phyloP scores from a whole-genome alignment of 495 filamentous ascomycete species.

The Baudoinia panamericana region DNA sequence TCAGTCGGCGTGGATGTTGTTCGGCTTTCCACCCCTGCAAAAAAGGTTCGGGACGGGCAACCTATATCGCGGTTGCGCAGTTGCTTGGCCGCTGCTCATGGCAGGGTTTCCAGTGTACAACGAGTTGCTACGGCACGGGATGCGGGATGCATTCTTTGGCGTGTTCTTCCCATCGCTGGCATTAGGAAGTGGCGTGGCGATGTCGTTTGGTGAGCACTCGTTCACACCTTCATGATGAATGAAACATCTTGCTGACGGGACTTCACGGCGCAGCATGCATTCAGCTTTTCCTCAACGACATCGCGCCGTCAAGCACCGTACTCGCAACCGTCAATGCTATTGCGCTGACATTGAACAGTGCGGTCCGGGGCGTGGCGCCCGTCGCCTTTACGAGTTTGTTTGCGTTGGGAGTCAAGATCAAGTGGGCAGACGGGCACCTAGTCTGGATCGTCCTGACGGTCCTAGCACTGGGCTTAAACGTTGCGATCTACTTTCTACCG shows the following conservation, averaged over 20 bases:
- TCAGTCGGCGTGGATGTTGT: constrained; percentile 52
- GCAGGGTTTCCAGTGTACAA: constrained; percentile 37
- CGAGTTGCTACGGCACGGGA: constrained; percentile 35
- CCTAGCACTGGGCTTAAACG: constrained; percentile 35
- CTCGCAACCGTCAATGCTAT: constrained; percentile 55
- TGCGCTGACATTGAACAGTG: constrained; percentile 41
- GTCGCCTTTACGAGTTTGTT: constrained; percentile 48
- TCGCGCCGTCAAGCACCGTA: constrained; percentile 43
- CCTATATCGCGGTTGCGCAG: constrained; percentile 41
- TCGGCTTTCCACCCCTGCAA: constrained; percentile 50
- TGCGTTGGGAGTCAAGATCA: constrained; percentile 43
- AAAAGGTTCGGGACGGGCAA: constrained; percentile 45
- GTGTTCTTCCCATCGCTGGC: constrained; percentile 29
- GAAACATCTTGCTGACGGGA: background rate
- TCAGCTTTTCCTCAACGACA: constrained; percentile 57
- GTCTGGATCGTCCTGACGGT: constrained; percentile 49
- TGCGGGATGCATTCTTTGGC: constrained; percentile 43
- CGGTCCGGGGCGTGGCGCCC: constrained; percentile 44
- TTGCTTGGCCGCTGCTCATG: constrained; percentile 45
- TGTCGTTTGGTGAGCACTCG: constrained; percentile 43
- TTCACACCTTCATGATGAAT: background rate
- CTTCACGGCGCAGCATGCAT: constrained; percentile 34
- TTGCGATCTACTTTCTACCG: constrained; percentile 38
- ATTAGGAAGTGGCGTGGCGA: constrained; percentile 46
- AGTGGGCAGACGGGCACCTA: constrained; percentile 46